Conservation (phyloP, 2,329 filamentous ascomycete species). For the Pyricularia pennisetigena region DNA sequence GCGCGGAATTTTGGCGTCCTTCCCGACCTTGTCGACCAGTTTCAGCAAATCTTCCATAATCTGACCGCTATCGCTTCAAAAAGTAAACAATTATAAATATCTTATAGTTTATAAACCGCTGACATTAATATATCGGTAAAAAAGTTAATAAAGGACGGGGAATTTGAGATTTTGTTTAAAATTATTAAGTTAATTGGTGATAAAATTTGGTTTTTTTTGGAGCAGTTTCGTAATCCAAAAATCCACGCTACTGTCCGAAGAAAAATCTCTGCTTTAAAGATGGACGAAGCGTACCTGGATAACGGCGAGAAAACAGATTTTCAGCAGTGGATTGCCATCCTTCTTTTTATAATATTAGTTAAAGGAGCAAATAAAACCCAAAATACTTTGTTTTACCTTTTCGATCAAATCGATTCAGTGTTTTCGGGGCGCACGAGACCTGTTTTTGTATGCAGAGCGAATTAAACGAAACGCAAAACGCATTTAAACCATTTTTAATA, state of each 20-base stretch:
- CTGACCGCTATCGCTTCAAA: conserved; percentile 11
- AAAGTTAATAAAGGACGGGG: not conserved
- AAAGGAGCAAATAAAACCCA: too few relatives aligned
- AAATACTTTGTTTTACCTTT: too few relatives aligned
- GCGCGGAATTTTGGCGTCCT: conserved; percentile 19
- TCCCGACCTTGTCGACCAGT: conserved; percentile 8
- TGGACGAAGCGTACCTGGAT: not conserved
- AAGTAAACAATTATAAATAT: conserved; percentile 1
- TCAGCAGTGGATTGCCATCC: not conserved
- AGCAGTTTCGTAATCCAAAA: conserved; percentile 5
- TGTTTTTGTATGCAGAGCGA: too few relatives aligned
- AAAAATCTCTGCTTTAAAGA: not conserved
- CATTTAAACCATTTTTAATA: too few relatives aligned
- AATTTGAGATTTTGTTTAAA: conserved; percentile 2
- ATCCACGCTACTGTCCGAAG: not conserved
- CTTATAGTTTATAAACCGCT: not conserved
- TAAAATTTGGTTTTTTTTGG: conserved; percentile 7
- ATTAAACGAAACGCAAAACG: too few relatives aligned
- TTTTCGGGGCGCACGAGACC: too few relatives aligned
- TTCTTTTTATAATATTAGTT: not conserved
- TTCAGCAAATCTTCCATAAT: conserved; percentile 12
- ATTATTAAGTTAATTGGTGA: conserved; percentile 3
- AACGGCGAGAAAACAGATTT: not conserved
- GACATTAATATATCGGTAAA: not conserved
- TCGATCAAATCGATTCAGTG: too few relatives aligned